phyloP scores from a whole-genome alignment of 495 filamentous ascomycete genomes.

The Ramalina peruviana region DNA sequence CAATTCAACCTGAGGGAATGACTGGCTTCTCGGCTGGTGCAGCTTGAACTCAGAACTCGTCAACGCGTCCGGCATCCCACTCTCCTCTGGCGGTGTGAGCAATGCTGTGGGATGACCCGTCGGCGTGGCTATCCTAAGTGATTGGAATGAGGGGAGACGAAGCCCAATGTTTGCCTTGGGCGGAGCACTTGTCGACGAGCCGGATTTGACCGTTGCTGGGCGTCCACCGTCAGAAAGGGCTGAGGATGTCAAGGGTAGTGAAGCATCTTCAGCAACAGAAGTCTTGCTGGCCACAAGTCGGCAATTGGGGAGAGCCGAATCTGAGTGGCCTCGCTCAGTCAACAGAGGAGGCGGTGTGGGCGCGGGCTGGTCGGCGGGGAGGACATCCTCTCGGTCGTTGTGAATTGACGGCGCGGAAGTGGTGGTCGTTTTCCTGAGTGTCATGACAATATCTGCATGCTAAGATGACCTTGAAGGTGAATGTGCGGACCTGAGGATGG shows the following conservation, averaged over 20 bases:
- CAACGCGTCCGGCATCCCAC: background rate
- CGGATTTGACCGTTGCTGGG: background rate
- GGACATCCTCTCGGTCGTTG: background rate
- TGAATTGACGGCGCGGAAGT: background rate
- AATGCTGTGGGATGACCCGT: conserved; percentile 20
- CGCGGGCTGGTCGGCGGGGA: background rate
- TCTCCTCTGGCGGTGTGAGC: conserved; percentile 18
- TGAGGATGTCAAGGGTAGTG: background rate
- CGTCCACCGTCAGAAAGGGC: background rate
- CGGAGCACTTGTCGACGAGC: background rate
- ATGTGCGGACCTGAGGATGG: background rate
- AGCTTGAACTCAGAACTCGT: background rate
- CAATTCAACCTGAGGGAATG: conserved; percentile 9
- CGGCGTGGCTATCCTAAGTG: conserved; percentile 25
- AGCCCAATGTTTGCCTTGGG: background rate
- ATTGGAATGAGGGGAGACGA: conserved; percentile 28
- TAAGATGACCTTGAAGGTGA: background rate
- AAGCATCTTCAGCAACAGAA: too few species aligned
- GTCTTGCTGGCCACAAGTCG: background rate
- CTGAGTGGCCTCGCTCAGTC: conserved; percentile 7
- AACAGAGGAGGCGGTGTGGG: background rate
- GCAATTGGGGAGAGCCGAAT: conserved; percentile 5
- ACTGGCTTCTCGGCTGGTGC: background rate
- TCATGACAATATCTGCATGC: background rate
- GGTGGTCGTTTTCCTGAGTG: background rate